phyloP scores from a whole-genome alignment of 495 filamentous ascomycete genomes.

The Xylaria telfairii region DNA sequence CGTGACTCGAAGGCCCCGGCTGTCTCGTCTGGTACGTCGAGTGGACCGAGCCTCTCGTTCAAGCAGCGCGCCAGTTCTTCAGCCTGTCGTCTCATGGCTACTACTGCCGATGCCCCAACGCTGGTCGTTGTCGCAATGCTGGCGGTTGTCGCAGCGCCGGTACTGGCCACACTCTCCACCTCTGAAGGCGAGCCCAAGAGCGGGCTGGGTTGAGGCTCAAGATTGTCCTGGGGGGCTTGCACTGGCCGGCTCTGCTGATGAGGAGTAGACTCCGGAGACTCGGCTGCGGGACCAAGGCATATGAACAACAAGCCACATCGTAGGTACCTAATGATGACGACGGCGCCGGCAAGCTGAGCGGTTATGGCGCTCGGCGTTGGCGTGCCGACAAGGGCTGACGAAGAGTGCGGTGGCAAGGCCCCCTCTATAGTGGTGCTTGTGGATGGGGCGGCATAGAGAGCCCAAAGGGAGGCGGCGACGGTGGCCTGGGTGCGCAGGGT shows the following conservation, averaged over 20 bases:
- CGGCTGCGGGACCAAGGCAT: conserved; percentile 52
- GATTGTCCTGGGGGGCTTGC: conserved; percentile 21
- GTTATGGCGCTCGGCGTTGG: conserved; percentile 44
- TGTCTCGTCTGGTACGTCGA: conserved; percentile 52
- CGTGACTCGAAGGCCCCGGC: conserved; percentile 38
- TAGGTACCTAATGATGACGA: conserved; percentile 55
- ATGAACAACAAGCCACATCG: conserved; percentile 59
- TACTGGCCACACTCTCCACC: conserved; percentile 40
- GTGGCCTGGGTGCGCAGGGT: conserved; percentile 54
- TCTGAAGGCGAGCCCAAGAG: conserved; percentile 45
- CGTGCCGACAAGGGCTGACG: not conserved
- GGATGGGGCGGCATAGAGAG: conserved; percentile 39
- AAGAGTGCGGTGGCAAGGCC: conserved; percentile 25
- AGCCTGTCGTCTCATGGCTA: conserved; percentile 51
- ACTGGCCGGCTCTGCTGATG: conserved; percentile 30
- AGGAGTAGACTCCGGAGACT: conserved; percentile 12
- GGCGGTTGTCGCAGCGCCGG: conserved; percentile 39
- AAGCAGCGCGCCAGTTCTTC: conserved; percentile 55
- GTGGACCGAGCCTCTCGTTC: conserved; percentile 48
- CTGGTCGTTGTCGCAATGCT: conserved; percentile 36
- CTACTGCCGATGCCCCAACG: conserved; percentile 38
- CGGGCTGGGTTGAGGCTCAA: conserved; percentile 28
- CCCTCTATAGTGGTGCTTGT: conserved; percentile 27
- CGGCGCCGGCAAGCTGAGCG: conserved; percentile 52
- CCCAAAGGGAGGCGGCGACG: conserved; percentile 56